Conservation (phyloP, 2,329 filamentous ascomycete genomes). For the Phaeosphaeriaceae sp. region DNA sequence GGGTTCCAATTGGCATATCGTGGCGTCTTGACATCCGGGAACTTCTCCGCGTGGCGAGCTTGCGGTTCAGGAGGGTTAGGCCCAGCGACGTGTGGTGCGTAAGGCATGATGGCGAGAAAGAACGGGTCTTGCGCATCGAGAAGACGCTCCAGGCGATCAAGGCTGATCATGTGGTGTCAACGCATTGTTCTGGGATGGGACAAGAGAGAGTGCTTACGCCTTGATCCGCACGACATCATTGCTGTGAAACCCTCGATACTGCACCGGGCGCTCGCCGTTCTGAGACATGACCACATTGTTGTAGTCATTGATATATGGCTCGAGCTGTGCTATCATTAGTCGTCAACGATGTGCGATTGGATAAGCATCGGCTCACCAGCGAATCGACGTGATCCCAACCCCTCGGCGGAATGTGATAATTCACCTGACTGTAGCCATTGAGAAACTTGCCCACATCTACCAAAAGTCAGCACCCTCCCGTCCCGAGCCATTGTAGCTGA, state of each 20-base stretch:
- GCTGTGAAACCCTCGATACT: neutral
- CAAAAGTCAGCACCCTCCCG: neutral
- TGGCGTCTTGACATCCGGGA: constrained; percentile 65
- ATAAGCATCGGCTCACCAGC: neutral
- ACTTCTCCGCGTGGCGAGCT: constrained; percentile 67
- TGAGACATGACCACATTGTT: neutral
- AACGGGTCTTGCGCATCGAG: neutral
- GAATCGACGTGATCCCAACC: neutral
- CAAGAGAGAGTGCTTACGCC: neutral
- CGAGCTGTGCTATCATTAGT: neutral
- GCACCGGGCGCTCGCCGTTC: neutral
- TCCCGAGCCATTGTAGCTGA: neutral
- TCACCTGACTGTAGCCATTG: neutral
- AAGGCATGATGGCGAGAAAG: neutral
- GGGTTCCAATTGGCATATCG: constrained; percentile 73
- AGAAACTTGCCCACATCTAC: neutral
- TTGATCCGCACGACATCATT: neutral
- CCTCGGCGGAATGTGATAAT: neutral
- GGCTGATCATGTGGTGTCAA: neutral
- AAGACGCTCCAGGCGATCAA: neutral
- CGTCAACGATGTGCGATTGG: too few relatives aligned
- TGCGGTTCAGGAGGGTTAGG: constrained; percentile 59
- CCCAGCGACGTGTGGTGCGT: neutral
- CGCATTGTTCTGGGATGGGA: neutral
- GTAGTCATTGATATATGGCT: neutral